Base-by-base conservation (phyloP, 2,329 filamentous ascomycete genomes). In the Helotiales sp. region DNA sequence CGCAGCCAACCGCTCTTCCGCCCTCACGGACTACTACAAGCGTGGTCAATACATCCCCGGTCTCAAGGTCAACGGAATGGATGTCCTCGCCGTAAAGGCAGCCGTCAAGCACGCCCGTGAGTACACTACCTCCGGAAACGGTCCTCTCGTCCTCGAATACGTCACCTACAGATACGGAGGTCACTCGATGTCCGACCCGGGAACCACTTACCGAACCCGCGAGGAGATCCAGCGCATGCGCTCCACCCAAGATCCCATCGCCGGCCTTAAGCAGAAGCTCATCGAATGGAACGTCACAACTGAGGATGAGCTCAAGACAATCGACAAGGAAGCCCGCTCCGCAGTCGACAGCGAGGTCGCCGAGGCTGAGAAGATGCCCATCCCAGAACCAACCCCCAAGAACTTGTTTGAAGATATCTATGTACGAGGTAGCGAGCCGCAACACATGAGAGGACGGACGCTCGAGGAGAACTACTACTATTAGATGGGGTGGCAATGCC, bases 161-260 rank as follows among this genome's bases (percentile, higher is more conserved):
- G 94, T 99, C 78, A 99, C 96, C 77, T 99, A 99, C 91, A 90
- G 96, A 78, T 99, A 99, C 82, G 96, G 96, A 80, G 96, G 96
- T 75, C 96, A 99, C 90, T 97, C 93, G 84, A 99, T 99, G 96
- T 98, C 95, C 79, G 96, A 99, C 82, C 96, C 96, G 68, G 96
- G 96, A 81, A 99, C 96, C 81, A 98, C 96, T 77, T 99, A 99
- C 91, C 91, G 94, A 82, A 97, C 95, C 75, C 93, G 96, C 83
- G 96, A 99, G 86, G 96, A 99, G 85, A 97, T 99, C 79, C 95
- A 97, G 87, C 94, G 95, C 82, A 99, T 99, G 96, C 93, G 96
- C 78, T 96, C 92, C 76, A 99, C 96, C 83, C 93, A 98, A 84
- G 96, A 99, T 84, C 93, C 96, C 74, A 99, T 99, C 78, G 93